phyloP scores from a whole-genome alignment of 371 early-diverging fungal species.

The Thermomucor indicae-seudaticae region DNA sequence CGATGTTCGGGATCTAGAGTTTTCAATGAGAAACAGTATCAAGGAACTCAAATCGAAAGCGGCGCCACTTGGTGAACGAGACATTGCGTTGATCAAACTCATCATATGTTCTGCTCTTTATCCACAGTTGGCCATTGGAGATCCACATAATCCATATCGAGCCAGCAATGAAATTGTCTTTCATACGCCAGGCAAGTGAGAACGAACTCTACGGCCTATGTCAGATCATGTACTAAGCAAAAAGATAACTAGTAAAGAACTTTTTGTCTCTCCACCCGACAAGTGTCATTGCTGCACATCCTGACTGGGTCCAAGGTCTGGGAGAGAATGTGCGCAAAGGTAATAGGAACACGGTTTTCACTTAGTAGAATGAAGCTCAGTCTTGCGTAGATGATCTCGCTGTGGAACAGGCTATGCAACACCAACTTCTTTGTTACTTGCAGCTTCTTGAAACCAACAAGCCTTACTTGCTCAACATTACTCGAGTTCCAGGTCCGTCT shows the following conservation, averaged over 20 bases:
- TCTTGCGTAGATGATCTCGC: constrained; percentile 31
- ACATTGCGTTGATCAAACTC: constrained; percentile 51
- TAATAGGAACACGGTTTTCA: neutral
- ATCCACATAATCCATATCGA: constrained; percentile 56
- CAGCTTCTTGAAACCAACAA: constrained; percentile 64
- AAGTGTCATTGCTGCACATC: constrained; percentile 51
- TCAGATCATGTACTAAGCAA: neutral
- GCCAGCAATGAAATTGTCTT: constrained; percentile 56
- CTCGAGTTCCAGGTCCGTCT: constrained; percentile 49
- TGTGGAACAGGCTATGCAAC: constrained; percentile 33
- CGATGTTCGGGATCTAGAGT: constrained; percentile 62
- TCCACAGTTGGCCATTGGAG: constrained; percentile 64
- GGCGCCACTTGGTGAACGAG: constrained; percentile 28
- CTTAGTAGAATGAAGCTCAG: neutral
- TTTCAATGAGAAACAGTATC: constrained; percentile 52
- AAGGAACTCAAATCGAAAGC: constrained; percentile 31
- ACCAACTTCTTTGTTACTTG: constrained; percentile 56
- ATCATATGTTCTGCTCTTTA: constrained; percentile 62
- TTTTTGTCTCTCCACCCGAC: constrained; percentile 64
- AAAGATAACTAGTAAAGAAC: constrained; percentile 22
- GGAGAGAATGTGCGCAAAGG: constrained; percentile 36
- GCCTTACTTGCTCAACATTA: constrained; percentile 60
- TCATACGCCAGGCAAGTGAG: constrained; percentile 32
- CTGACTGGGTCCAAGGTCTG: constrained; percentile 56
- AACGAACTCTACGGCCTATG: neutral